A percentile compares a stretch with the other conserved stretches of the same genome.
These are phyloP conservation scores for Ophiostoma novo-ulmi DNA, from an alignment of 2,329 filamentous ascomycete species.

Conservation along the genomic window DNA sequence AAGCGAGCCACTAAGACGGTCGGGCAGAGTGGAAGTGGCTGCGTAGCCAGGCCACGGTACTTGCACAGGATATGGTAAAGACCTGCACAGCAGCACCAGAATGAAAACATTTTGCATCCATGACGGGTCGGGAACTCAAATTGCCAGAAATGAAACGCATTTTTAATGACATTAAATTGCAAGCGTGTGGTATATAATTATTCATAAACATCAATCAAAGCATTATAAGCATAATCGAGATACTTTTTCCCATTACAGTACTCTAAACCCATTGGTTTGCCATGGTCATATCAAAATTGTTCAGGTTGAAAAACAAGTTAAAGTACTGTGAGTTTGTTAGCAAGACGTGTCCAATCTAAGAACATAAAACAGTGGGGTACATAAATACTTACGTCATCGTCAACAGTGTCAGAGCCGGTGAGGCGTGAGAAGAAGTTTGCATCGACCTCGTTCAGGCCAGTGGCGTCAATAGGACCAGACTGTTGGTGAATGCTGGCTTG, in stretches of 20 bases:
- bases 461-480: not conserved
- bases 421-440: not conserved
- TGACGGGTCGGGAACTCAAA: not conserved
- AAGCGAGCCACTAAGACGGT: not conserved
- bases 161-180: not conserved
- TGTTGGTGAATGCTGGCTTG: slow-evolving; percentile 4
- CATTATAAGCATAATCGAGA: not conserved
- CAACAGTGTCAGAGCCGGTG: not conserved
- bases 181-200: slow-evolving; percentile 2
- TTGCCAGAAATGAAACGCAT: not conserved
- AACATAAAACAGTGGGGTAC: not conserved
- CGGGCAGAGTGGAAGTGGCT: not conserved
- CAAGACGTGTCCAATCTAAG: no score
- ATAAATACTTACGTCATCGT: slow-evolving; percentile 4
- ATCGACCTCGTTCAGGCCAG: not conserved
- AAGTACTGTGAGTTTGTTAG: slow-evolving; percentile 1
- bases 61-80: no score
- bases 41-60: not conserved
- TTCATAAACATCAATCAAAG: not conserved
- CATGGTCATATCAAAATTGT: slow-evolving; percentile 28
- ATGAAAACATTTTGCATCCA: not conserved
- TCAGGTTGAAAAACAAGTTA: slow-evolving; percentile 4
- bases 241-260: not conserved
- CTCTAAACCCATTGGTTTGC: slow-evolving; percentile 2
- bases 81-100: not conserved